Conservation (phyloP, 306 rosid genomes). For the Glycyrrhiza uralensis region DNA sequence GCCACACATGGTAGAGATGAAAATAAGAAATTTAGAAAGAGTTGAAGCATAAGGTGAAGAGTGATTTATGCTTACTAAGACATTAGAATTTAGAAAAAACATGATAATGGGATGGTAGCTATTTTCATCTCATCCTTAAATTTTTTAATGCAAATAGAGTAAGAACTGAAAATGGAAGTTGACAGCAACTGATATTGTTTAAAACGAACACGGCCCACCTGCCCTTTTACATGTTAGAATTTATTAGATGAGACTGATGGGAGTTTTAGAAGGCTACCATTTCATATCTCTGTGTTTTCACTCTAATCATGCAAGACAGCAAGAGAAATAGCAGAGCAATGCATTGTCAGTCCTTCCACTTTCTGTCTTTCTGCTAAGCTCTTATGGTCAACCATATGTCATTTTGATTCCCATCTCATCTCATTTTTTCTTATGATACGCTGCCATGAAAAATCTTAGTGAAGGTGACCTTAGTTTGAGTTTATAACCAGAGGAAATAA, state of each 20-base stretch:
- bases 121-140: neutral
- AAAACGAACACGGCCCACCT: neutral
- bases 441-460: neutral
- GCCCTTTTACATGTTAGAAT: neutral
- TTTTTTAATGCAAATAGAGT: neutral
- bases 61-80: neutral
- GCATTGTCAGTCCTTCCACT: neutral
- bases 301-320: neutral
- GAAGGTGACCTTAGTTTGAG: neutral
- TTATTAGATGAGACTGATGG: neutral
- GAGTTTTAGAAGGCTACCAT: neutral
- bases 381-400: neutral
- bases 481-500: neutral
- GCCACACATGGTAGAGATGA: slow-evolving; percentile 4
- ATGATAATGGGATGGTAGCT: neutral
- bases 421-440: neutral
- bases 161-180: neutral
- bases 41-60: slow-evolving; percentile 6
- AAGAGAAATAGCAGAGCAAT: neutral
- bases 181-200: neutral
- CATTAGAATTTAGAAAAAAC: neutral
- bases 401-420: neutral
- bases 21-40: slow-evolving; percentile 4
- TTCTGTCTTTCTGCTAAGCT: no score
- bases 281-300: neutral